Evolutionary conservation across 208 protist species (phyloP).

Genomic region (Jaenimonas drosophilae): DNA sequence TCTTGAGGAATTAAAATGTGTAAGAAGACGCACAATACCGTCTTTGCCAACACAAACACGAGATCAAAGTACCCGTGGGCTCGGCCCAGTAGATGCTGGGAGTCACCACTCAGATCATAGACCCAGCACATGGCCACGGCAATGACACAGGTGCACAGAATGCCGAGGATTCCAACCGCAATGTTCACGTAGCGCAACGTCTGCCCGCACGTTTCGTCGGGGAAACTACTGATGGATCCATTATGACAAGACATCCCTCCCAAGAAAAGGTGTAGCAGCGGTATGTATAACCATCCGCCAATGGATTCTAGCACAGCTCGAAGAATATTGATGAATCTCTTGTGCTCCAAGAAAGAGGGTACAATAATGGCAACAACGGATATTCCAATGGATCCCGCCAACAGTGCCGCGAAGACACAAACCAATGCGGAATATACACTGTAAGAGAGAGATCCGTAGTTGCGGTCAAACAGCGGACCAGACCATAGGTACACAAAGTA

Average conservation of each 20-base stretch:
- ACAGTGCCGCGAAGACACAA: not conserved
- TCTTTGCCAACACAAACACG: slow-evolving; percentile 3
- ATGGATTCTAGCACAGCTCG: slow-evolving; percentile 4
- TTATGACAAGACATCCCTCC: slow-evolving; percentile 4
- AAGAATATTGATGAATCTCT: not conserved
- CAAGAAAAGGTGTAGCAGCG: slow-evolving; percentile 9
- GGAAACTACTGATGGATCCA: slow-evolving; percentile 4
- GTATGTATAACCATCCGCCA: slow-evolving; percentile 6
- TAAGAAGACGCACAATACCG: slow-evolving; percentile 5
- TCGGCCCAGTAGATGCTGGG: not conserved
- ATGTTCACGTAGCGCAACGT: slow-evolving; percentile 2
- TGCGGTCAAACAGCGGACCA: slow-evolving; percentile 5
- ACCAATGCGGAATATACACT: slow-evolving; percentile 5
- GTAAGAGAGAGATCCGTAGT: slow-evolving; percentile 3
- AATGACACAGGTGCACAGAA: slow-evolving; percentile 1
- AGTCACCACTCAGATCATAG: slow-evolving; percentile 5
- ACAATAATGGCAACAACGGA: slow-evolving; percentile 4
- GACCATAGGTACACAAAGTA: slow-evolving; percentile 5
- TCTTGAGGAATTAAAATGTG: slow-evolving; percentile 3
- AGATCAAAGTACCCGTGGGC: slow-evolving; percentile 8
- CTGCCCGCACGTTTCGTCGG: not conserved
- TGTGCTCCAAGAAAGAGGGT: slow-evolving; percentile 1
- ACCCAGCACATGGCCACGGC: slow-evolving; percentile 2
- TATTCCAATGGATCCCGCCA: not conserved
- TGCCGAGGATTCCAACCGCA: slow-evolving; percentile 4